Evolutionary conservation across 805 yeast species (phyloP), one percentile per base, ranked within the genome.

Genomic region (Vanderwaltozyma polyspora): DNA sequence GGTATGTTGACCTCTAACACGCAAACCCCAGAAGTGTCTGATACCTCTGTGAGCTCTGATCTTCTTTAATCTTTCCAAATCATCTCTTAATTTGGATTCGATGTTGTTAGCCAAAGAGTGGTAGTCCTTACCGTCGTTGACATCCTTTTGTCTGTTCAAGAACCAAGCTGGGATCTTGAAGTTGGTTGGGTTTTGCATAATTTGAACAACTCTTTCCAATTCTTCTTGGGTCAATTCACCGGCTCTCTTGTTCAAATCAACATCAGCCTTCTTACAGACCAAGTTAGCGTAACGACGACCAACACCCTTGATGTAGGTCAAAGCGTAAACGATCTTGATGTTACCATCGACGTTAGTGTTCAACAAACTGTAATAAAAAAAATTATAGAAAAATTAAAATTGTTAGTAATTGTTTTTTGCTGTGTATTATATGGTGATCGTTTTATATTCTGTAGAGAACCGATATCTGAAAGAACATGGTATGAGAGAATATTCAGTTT

Each of bases 331-430:
- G 72, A 91, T 79, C 81, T 91, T 91, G 79, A 89, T 89, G 86
- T 94, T 87, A 82, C 99, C 99, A 73, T 91, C 99, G 69, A 91
- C 96, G 87, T 91, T 91, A 75, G 99, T 91, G 86, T 93, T 91
- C 74, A 91, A 85, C 77, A 91, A 84, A 89, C 94, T 80, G 66
- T 43, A 53, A 30, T 45, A 38, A 36, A 45, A 44, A 41, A 27
- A 18, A 31, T 12, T 2, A 25, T 19, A 27, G 24, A 21, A 33
- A 19, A 23, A 26, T 36, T 19, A 15, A 18, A 41, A 39, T 37
- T 44, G 69, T 64, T 66, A 64, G 66, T 62, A 59, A 31, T n/a
- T n/a, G n/a, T n/a, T n/a, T n/a, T n/a, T n/a, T n/a, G n/a, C n/a
- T n/a, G n/a, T n/a, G n/a, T n/a, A n/a, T n/a, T n/a, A n/a, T n/a